A percentile compares a stretch with the other conserved stretches of the same genome.
Conservation (phyloP, 164 flowering plant species). For the Vitis labrusca region DNA sequence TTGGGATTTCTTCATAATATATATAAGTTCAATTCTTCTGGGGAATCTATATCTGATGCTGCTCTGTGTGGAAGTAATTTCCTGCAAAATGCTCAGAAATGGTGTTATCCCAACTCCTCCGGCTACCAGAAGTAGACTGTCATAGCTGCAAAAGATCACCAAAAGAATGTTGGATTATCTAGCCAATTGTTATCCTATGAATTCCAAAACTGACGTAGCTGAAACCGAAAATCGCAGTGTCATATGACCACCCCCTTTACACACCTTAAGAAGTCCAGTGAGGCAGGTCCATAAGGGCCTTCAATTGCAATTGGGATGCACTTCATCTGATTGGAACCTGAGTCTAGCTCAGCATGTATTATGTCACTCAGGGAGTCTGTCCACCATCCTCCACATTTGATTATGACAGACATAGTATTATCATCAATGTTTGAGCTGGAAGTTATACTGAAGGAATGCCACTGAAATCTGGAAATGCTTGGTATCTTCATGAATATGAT, state of each 20-base stretch:
- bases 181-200: no score
- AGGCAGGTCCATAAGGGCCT: conserved; percentile 88
- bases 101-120: conserved; percentile 93
- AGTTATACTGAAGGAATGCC: conserved; percentile 85
- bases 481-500: conserved; percentile 69
- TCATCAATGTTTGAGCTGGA: conserved; percentile 63
- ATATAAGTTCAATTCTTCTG: conserved; percentile 53
- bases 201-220: no score
- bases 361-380: conserved; percentile 51
- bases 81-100: conserved; percentile 76
- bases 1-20: conserved; percentile 49
- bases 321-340: conserved; percentile 26
- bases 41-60: conserved; percentile 26
- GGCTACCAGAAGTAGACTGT: conserved; percentile 63
- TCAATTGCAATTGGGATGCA: conserved; percentile 63
- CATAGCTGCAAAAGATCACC: conserved; percentile 57
- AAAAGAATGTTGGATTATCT: background rate
- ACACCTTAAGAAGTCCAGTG: conserved; percentile 64
- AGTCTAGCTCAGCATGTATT: conserved; percentile 34
- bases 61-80: conserved; percentile 31
- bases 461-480: conserved; percentile 60
- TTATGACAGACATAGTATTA: conserved; percentile 51
- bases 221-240: no score
- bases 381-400: conserved; percentile 79
- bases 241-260: background rate